Evolutionary conservation across 202 grass and related monocot species (phyloP).

Genomic region (Carex sylvatica): DNA sequence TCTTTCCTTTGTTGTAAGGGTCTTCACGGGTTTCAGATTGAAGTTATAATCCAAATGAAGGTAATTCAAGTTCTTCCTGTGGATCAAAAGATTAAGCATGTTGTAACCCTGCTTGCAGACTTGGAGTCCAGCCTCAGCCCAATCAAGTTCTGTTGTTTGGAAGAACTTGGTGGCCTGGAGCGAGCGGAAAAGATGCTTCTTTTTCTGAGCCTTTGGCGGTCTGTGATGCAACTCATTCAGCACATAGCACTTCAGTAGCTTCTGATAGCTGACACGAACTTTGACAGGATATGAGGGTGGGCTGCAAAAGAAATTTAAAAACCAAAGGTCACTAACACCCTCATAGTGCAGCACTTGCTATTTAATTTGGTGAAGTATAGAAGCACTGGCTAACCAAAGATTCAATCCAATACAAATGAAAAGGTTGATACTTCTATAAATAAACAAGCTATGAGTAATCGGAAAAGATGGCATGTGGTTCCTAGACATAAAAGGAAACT

Average conservation of each 20-base stretch:
- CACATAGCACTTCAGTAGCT: conserved; percentile 91
- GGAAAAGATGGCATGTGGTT: neutral
- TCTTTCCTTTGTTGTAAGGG: conserved; percentile 95
- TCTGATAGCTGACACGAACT: conserved; percentile 98
- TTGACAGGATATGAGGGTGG: conserved; percentile 95
- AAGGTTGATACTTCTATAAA: conserved; percentile 3
- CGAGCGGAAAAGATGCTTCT: conserved; percentile 92
- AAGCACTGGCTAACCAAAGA: neutral
- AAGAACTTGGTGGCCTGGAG: conserved; percentile 98
- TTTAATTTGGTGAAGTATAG: neutral
- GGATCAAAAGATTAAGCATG: conserved; percentile 98
- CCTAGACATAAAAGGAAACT: neutral
- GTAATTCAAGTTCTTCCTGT: conserved; percentile 96
- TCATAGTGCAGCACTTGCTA: neutral
- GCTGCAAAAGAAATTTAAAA: conserved; percentile 39
- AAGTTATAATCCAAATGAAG: conserved; percentile 99
- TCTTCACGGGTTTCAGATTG: conserved; percentile 97
- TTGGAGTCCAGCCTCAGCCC: conserved; percentile 92
- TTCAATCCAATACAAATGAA: neutral
- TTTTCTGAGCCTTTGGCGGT: conserved; percentile 92
- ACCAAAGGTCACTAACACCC: conserved; percentile 13
- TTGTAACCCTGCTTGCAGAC: conserved; percentile 99
- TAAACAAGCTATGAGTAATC: neutral
- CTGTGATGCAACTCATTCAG: conserved; percentile 94
- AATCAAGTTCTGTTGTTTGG: conserved; percentile 95